Conservation (phyloP, 768 basidiomycete genomes). For the Suillus fuscotomentosus region DNA sequence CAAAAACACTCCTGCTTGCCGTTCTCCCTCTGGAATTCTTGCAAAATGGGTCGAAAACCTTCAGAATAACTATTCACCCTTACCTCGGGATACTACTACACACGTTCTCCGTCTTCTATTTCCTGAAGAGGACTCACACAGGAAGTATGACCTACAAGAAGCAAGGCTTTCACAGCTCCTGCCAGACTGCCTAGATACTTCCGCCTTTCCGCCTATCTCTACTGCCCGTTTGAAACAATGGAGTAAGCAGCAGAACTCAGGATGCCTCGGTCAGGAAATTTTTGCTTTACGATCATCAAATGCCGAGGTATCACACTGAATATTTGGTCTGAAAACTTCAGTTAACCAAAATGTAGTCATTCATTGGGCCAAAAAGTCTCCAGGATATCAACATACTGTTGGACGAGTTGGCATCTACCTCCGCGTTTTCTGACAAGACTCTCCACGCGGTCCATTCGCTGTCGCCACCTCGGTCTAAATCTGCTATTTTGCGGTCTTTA, state of each 20-base stretch:
- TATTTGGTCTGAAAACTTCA: background rate
- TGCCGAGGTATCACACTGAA: slow-evolving; percentile 27
- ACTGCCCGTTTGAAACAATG: slow-evolving; percentile 34
- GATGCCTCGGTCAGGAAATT: slow-evolving; percentile 74
- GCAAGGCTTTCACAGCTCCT: slow-evolving; percentile 52
- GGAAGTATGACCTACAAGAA: slow-evolving; percentile 78
- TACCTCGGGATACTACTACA: slow-evolving; percentile 53
- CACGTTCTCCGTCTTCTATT: slow-evolving; percentile 77
- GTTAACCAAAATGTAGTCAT: slow-evolving; percentile 10
- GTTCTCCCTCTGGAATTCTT: slow-evolving; percentile 42
- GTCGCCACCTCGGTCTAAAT: slow-evolving; percentile 31
- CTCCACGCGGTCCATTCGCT: slow-evolving; percentile 37
- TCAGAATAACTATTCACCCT: slow-evolving; percentile 40
- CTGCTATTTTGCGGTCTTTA: slow-evolving; percentile 49
- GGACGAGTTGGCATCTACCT: slow-evolving; percentile 71
- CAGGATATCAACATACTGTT: slow-evolving; percentile 63
- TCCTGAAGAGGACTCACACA: slow-evolving; percentile 71
- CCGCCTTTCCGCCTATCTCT: slow-evolving; percentile 23
- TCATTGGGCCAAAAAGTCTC: slow-evolving; percentile 33
- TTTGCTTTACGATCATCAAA: slow-evolving; percentile 30
- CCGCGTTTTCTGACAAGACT: slow-evolving; percentile 54
- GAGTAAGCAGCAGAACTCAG: slow-evolving; percentile 44
- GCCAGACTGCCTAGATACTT: slow-evolving; percentile 45
- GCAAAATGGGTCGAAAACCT: slow-evolving; percentile 45
- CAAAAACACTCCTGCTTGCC: slow-evolving; percentile 3